These are phyloP conservation scores for Hyaloscypha bicolor DNA, from an alignment of 495 filamentous ascomycete genomes.

Conservation along the genomic window DNA sequence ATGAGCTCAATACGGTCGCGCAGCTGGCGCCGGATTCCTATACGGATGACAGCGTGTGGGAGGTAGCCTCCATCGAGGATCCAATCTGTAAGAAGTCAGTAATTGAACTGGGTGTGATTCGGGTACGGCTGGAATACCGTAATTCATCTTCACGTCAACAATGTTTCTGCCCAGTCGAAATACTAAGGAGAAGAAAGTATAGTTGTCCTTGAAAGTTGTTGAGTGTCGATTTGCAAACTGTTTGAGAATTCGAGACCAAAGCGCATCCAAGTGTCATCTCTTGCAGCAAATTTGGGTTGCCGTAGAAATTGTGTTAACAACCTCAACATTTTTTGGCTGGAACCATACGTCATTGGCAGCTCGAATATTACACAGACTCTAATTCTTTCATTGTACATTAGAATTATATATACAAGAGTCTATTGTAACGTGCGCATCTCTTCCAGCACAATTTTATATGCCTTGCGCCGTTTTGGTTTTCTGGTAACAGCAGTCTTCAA, in stretches of 20 bases:
- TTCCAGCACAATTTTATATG: constrained; percentile 82
- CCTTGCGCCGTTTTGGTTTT: constrained; percentile 73
- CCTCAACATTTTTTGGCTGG: constrained; percentile 4
- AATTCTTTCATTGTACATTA: neutral
- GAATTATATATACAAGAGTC: neutral
- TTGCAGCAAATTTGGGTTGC: neutral
- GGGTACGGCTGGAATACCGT: constrained; percentile 25
- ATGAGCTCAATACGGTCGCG: constrained; percentile 52
- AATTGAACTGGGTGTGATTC: neutral
- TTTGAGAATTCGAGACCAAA: constrained; percentile 10
- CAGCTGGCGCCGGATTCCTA: constrained; percentile 59
- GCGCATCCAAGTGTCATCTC: constrained; percentile 20
- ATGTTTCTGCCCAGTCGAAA: neutral
- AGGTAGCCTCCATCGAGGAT: constrained; percentile 61
- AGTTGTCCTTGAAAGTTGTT: neutral
- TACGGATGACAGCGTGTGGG: constrained; percentile 57
- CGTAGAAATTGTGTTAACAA: neutral
- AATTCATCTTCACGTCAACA: constrained; percentile 32
- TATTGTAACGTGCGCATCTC: constrained; percentile 54
- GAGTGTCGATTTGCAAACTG: constrained; percentile 2
- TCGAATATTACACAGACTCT: neutral
- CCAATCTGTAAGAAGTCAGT: constrained; percentile 40
- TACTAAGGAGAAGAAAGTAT: neutral
- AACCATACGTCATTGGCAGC: constrained; percentile 2
- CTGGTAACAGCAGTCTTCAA: constrained; percentile 56